Evolutionary conservation across 148 eudicot genomes (phyloP), one percentile per base, ranked within the genome.

Genomic region (Arbutus unedo): DNA sequence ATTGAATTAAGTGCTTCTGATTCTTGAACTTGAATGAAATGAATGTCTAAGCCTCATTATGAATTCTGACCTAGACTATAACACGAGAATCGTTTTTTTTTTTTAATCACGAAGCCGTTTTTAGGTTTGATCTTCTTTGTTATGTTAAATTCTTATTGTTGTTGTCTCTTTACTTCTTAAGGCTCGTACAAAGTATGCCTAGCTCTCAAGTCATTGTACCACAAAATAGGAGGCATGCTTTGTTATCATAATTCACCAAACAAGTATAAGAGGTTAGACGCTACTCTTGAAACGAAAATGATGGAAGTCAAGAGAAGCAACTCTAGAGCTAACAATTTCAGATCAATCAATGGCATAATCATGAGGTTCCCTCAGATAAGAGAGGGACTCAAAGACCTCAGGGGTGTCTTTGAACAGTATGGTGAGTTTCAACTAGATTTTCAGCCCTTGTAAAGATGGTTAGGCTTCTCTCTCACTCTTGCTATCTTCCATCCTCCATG

Each of bases 361-460:
- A 56, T 92, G 90, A 91, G 87, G 86, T 94, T 92, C 75, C 92
- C 95, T 79, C 89, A 81, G 59, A 81, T 93, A 82, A 89, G 87
- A 89, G 89, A 92, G 82, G 93, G 90, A 50, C 67, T 93, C 81
- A 87, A 88, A 78, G 88, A 85, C 82, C 89, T 93, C 60, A 82
- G 82, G 83, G 81, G 81, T 67, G 85, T 88, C 19, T 93, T 93
- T 83, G 83, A 90, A 80, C 83, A 86, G 81, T 92, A 80, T 38
- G 95, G 97, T 93, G 71, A 88, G 95, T 85, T 79, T 44, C 66
- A 54, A 77, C 54, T 44, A 5, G 4, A 25, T 43, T 38, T 60
- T 66, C 16, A 55, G 25, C 8, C 43, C 78, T 51, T 1, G 8
- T 23, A 23, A 81, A 45, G 38, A 50, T 68, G 38, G 21, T 47